Percentiles rank a stretch among this genome's conserved stretches.
phyloP scores from a whole-genome alignment of 2,329 filamentous ascomycete species.

The Chrysoporthe deuterocubensis region DNA sequence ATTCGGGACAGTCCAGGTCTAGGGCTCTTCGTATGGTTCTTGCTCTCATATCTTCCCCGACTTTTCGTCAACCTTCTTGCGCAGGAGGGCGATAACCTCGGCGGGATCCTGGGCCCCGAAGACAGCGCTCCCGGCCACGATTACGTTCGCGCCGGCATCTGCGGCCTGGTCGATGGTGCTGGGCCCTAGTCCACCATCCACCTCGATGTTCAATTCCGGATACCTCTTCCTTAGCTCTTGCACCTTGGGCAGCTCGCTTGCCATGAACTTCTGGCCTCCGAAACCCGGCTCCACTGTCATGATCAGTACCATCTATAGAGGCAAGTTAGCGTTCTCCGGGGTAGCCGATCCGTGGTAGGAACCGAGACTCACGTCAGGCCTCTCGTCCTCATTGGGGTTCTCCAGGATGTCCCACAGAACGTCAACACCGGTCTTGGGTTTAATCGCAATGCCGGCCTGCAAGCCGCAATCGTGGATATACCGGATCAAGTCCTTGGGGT shows the following conservation, averaged over 20 bases:
- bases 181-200: conserved; percentile 88
- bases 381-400: conserved; percentile 70
- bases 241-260: conserved; percentile 93
- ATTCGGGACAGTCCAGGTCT: background rate
- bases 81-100: conserved; percentile 82
- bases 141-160: conserved; percentile 95
- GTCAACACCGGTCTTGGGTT: conserved; percentile 87
- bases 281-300: conserved; percentile 99
- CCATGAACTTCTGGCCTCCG: conserved; percentile 98
- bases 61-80: conserved; percentile 74
- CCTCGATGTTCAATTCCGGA: conserved; percentile 90
- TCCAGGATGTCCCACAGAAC: conserved; percentile 92
- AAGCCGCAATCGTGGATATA: conserved; percentile 90
- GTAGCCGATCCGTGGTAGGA: background rate
- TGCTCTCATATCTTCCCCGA: conserved; percentile 43
- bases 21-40: background rate
- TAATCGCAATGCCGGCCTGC: conserved; percentile 92
- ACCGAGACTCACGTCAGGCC: conserved; percentile 77
- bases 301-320: conserved; percentile 85
- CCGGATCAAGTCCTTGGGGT: conserved; percentile 79
- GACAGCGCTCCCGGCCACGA: conserved; percentile 94
- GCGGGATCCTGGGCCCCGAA: conserved; percentile 89
- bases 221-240: conserved; percentile 80
- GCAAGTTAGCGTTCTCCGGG: conserved; percentile 14
- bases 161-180: conserved; percentile 92